Percentiles rank a stretch among this genome's conserved stretches.
Evolutionary conservation across 106 monocot genomes (phyloP).

Genomic region (Allium sativum): DNA sequence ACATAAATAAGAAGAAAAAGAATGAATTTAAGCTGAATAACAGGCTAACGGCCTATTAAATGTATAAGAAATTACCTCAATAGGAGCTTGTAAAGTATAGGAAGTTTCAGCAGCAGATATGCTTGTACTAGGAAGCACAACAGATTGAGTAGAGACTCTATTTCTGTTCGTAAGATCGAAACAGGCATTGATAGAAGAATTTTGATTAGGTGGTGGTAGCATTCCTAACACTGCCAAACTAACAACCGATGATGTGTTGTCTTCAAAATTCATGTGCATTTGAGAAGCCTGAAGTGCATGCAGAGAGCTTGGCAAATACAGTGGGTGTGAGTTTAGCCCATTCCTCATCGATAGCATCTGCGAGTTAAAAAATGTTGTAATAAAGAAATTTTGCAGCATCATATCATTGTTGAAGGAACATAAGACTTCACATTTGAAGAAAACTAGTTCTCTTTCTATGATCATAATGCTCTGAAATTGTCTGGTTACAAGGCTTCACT

Average conservation of each 20-base stretch:
- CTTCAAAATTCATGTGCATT: slow-evolving; percentile 19
- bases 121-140: slow-evolving; percentile 12
- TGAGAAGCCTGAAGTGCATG: slow-evolving; percentile 35
- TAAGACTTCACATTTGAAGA: no score
- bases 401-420: no score
- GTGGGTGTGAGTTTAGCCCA: slow-evolving; percentile 36
- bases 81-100: slow-evolving; percentile 6
- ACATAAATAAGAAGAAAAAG: neutral
- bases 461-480: no score
- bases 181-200: slow-evolving; percentile 14
- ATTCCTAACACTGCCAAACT: slow-evolving; percentile 19
- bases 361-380: neutral
- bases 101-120: slow-evolving; percentile 13
- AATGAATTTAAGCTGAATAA: neutral
- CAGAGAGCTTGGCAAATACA: slow-evolving; percentile 28
- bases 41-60: neutral
- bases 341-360: slow-evolving; percentile 88
- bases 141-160: slow-evolving; percentile 13
- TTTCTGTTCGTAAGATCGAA: slow-evolving; percentile 19
- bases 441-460: no score
- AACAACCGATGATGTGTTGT: slow-evolving; percentile 6
- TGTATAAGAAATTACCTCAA: neutral
- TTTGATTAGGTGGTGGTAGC: slow-evolving; percentile 21
- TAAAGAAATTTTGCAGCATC: no score
- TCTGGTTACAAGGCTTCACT: no score